phyloP scores from a whole-genome alignment of 805 yeast genomes.

The baker's yeast (Saccharomyces cerevisiae) region DNA sequence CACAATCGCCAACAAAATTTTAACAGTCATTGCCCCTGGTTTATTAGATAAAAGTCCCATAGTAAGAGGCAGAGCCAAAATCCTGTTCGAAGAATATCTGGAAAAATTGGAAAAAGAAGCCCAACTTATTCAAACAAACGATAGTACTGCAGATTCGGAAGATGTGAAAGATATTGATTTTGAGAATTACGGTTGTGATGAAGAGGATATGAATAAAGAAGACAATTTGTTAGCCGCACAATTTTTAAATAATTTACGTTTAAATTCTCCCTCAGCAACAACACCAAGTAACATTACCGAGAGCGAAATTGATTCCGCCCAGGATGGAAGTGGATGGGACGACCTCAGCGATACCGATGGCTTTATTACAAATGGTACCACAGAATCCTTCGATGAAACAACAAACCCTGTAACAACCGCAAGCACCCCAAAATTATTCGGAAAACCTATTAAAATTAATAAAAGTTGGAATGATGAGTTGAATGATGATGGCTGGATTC shows the following conservation, averaged over 20 bases:
- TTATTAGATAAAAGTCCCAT: slow-evolving; percentile 63
- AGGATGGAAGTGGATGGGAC: slow-evolving; percentile 30
- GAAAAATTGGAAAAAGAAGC: slow-evolving; percentile 44
- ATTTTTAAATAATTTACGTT: slow-evolving; percentile 16
- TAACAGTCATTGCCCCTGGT: slow-evolving; percentile 80
- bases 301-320: slow-evolving; percentile 11
- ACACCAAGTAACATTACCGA: neutral
- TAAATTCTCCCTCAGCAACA: neutral
- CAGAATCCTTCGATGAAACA: neutral
- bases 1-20: slow-evolving; percentile 67
- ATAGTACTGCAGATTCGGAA: slow-evolving; percentile 4
- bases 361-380: neutral
- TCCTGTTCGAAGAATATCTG: slow-evolving; percentile 56
- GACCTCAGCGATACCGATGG: slow-evolving; percentile 6
- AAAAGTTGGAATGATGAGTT: slow-evolving; percentile 21
- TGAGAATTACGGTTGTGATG: slow-evolving; percentile 11
- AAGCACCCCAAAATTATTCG: neutral
- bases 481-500: slow-evolving; percentile 6
- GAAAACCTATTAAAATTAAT: slow-evolving; percentile 8
- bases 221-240: slow-evolving; percentile 13
- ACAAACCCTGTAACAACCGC: neutral
- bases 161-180: slow-evolving; percentile 15
- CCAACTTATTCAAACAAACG: slow-evolving; percentile 10
- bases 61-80: slow-evolving; percentile 66
- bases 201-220: slow-evolving; percentile 4